Conservation (phyloP, 805 yeast genomes). For the Hanseniaspora occidentalis region DNA sequence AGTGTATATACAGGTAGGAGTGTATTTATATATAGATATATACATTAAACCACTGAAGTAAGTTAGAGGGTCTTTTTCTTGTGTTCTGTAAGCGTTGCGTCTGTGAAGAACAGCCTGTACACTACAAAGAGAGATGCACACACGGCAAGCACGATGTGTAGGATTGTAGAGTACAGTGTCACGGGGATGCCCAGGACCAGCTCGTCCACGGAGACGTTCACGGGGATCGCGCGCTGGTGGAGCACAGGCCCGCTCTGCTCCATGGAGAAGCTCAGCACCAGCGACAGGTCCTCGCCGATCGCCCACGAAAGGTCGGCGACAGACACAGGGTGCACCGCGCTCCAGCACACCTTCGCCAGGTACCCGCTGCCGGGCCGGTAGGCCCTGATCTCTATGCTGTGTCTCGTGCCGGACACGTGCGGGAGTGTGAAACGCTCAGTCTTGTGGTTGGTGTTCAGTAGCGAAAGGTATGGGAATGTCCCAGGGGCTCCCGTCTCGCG, state of each 20-base stretch:
- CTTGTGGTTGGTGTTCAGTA: constrained; percentile 5
- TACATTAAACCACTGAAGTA: background rate
- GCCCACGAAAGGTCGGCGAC: constrained; percentile 9
- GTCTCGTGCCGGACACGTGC: constrained; percentile 1
- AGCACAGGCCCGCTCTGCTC: background rate
- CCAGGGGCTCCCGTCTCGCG: too few species aligned
- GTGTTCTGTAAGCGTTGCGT: too few species aligned
- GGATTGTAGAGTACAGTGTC: constrained; percentile 13
- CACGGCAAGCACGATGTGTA: constrained; percentile 9
- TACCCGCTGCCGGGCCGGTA: constrained; percentile 12
- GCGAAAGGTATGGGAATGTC: too few species aligned
- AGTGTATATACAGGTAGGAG: too few species aligned
- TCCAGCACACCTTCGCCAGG: constrained; percentile 21
- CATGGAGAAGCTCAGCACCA: constrained; percentile 5
- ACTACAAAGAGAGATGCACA: constrained; percentile 5
- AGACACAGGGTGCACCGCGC: constrained; percentile 18
- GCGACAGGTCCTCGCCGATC: constrained; percentile 9
- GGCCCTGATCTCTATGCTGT: constrained; percentile 10
- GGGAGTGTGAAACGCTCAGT: constrained; percentile 2
- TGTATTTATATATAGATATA: background rate
- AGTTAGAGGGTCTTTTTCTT: too few species aligned
- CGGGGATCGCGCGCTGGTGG: constrained; percentile 7
- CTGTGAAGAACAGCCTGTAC: constrained; percentile 7
- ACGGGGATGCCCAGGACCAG: constrained; percentile 16
- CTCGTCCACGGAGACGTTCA: constrained; percentile 14